Evolutionary conservation across 805 yeast genomes (phyloP), one percentile per base, ranked within the genome.

Genomic region (Jamesozyma spencerorum): DNA sequence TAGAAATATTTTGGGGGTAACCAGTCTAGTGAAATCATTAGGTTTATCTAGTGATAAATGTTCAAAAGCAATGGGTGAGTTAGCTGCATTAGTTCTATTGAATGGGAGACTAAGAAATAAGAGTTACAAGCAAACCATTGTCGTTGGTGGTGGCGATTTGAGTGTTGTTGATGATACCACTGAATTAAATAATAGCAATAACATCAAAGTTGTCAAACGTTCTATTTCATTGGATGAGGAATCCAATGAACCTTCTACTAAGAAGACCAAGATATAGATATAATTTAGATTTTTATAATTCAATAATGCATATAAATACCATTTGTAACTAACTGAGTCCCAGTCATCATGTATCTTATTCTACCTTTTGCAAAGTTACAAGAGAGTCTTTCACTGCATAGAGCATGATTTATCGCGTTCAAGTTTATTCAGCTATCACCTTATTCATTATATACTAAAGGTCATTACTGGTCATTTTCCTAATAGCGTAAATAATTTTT

Each of bases 61-160:
- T 17, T 69, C 74, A 24, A 71, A 71, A 27, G 74, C 82, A 18
- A 64, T 82, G 44, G 71, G 75, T 13, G 74, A 70, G 31, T 71
- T 71, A 48, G 77, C 95, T 0, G 72, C 76, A 20, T 69, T 72
- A 18, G 92, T 74, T 0, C 67, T 87, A 35, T 64, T 82, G 27
- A 82, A 74, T 48, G 96, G 95, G 1, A 66, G 86, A 48, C 64
- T 88, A 50, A 71, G 96, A 46, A 64, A 71, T 22, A 75, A 76
- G 51, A 77, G 88, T 45, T 81, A 81, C 54, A 88, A 87, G 54
- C 96, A 88, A 57, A 79, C 84, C 0, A 65, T 82, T 3, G 68
- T 65, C 39, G 58, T 75, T 2, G 87, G 80, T 10, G 73, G 71
- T 14, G 70, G 65, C 41, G 63, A 50, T 13, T 57, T 61, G 15